A percentile compares a stretch with the other conserved stretches of the same genome.
These are phyloP conservation scores for Oryza glaberrima DNA, from an alignment of 176 grass and related monocot genomes.

Conservation along the genomic window DNA sequence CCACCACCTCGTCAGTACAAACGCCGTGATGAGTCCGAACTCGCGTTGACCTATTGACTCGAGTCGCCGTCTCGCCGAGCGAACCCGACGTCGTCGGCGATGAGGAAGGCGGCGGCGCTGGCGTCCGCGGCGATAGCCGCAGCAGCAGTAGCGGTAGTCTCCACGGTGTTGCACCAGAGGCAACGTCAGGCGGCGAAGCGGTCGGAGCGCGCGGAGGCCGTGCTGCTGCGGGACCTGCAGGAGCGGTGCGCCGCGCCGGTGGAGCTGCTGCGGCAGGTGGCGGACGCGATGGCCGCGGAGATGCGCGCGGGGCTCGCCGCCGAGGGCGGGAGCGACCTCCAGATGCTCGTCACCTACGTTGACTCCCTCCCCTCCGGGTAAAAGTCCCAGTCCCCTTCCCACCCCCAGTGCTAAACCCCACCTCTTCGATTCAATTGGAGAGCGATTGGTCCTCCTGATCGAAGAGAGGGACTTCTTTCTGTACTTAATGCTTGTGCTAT, in stretches of 20 bases:
- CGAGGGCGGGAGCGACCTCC: slow-evolving; percentile 62
- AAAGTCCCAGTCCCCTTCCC: background rate
- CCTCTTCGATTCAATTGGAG: background rate
- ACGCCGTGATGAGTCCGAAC: too few relatives aligned
- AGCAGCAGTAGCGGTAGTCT: too few relatives aligned
- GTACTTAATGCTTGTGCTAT: background rate
- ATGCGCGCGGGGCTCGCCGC: slow-evolving; percentile 72
- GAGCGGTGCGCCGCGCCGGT: slow-evolving; percentile 54
- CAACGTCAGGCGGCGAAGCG: background rate
- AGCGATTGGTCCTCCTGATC: background rate
- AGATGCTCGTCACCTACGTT: slow-evolving; percentile 93
- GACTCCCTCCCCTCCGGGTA: slow-evolving; percentile 80
- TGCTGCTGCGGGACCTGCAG: slow-evolving; percentile 56
- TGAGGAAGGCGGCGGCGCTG: too few relatives aligned
- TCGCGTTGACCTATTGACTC: too few relatives aligned
- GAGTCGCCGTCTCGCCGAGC: too few relatives aligned
- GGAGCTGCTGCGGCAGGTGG: slow-evolving; percentile 64
- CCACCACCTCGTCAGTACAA: too few relatives aligned
- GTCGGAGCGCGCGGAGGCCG: slow-evolving; percentile 41
- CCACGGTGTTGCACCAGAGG: too few relatives aligned
- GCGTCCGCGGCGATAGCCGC: too few relatives aligned
- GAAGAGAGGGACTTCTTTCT: background rate
- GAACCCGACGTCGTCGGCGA: too few relatives aligned
- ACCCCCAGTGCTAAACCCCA: background rate
- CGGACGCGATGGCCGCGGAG: slow-evolving; percentile 78